Percentiles rank a stretch among this genome's conserved stretches.
Evolutionary conservation across 352 stramenopile species (phyloP).

Genomic region (Phytophthora constricta): DNA sequence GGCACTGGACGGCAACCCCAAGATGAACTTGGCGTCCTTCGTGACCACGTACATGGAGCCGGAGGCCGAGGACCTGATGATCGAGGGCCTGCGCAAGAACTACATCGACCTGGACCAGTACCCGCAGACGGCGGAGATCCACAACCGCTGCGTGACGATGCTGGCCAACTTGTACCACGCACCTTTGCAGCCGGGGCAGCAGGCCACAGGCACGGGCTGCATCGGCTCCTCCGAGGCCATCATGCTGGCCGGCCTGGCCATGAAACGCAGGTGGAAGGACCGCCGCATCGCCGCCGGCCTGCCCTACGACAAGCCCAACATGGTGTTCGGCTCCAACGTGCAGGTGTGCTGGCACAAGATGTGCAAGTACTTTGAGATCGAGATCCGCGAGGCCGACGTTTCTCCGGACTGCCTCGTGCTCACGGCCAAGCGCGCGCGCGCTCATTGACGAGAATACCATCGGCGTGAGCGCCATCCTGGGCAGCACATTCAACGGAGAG

Average conservation of each 20-base stretch:
- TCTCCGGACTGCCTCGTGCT: conserved; percentile 87
- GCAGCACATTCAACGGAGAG: conserved; percentile 93
- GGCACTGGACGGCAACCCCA: conserved; percentile 88
- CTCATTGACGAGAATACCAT: conserved; percentile 94
- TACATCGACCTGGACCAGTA: conserved; percentile 95
- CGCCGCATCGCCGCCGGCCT: conserved; percentile 81
- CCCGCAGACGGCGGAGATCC: conserved; percentile 92
- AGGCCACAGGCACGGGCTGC: conserved; percentile 86
- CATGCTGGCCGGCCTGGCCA: conserved; percentile 90
- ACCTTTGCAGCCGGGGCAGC: conserved; percentile 56
- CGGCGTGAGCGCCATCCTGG: conserved; percentile 90
- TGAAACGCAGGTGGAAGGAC: conserved; percentile 93
- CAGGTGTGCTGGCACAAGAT: conserved; percentile 95
- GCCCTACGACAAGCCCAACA: conserved; percentile 89
- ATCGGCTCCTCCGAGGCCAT: conserved; percentile 94
- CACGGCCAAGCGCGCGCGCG: conserved; percentile 76
- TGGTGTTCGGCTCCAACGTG: conserved; percentile 93
- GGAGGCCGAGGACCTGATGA: conserved; percentile 91
- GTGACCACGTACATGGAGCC: conserved; percentile 94
- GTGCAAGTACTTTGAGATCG: conserved; percentile 95
- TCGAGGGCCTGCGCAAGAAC: conserved; percentile 90
- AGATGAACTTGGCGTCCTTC: conserved; percentile 93
- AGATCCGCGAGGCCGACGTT: conserved; percentile 89
- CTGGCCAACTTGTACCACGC: conserved; percentile 92
- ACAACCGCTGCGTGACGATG: conserved; percentile 94